Conservation (phyloP, 1,284 basidiomycete genomes). For the Cutaneotrichosporon sp. region DNA sequence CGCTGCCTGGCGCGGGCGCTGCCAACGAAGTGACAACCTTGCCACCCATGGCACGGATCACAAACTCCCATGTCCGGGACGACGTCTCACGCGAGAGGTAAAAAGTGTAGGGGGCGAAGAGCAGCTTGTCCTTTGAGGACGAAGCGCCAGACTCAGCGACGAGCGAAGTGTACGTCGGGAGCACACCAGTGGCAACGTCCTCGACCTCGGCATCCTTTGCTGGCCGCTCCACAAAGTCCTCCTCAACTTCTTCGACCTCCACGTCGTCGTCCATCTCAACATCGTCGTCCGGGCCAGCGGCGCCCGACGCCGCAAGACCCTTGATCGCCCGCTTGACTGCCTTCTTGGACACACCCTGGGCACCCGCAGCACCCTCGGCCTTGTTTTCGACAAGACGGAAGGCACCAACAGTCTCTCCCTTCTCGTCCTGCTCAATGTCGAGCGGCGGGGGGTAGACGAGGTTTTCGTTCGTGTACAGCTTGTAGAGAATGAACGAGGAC, state of each 20-base stretch:
- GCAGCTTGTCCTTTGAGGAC: slow-evolving; percentile 54
- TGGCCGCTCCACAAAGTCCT: slow-evolving; percentile 52
- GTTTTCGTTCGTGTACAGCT: slow-evolving; percentile 90
- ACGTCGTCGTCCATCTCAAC: slow-evolving; percentile 40
- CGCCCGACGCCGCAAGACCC: slow-evolving; percentile 42
- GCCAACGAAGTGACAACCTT: slow-evolving; percentile 75
- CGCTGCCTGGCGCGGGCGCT: slow-evolving; percentile 56
- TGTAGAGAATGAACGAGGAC: slow-evolving; percentile 93
- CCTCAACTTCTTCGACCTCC: slow-evolving; percentile 50
- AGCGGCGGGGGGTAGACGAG: slow-evolving; percentile 92
- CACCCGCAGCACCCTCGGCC: slow-evolving; percentile 30
- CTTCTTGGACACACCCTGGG: slow-evolving; percentile 39
- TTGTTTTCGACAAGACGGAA: slow-evolving; percentile 68
- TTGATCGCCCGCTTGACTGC: slow-evolving; percentile 53
- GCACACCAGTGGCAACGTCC: slow-evolving; percentile 51
- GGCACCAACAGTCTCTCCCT: slow-evolving; percentile 83
- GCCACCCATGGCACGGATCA: slow-evolving; percentile 86
- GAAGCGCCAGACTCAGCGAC: slow-evolving; percentile 48
- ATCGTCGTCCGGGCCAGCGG: slow-evolving; percentile 31
- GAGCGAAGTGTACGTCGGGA: slow-evolving; percentile 75
- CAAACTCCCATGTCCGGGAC: slow-evolving; percentile 88
- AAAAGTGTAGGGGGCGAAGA: slow-evolving; percentile 86
- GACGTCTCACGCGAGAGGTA: slow-evolving; percentile 94
- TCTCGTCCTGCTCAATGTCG: slow-evolving; percentile 76
- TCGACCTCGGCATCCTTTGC: slow-evolving; percentile 56